These are phyloP conservation scores for Termitomyces sp. DNA, from an alignment of 768 basidiomycete species.

Conservation along the genomic window DNA sequence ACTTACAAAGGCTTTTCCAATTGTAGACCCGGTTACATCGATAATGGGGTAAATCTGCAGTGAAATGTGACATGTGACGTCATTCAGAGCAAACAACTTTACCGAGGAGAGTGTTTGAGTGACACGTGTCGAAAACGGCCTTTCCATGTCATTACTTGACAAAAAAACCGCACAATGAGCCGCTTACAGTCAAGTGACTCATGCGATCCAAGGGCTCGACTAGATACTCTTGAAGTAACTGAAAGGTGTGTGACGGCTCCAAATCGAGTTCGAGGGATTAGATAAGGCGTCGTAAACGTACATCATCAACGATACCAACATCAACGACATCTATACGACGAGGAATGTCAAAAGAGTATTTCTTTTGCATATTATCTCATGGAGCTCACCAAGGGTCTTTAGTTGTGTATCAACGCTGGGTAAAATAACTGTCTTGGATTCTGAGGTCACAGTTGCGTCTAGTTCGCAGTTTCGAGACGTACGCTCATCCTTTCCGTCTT, in stretches of 20 bases:
- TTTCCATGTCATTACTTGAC: neutral
- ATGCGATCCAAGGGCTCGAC: neutral
- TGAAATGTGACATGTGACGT: too few relatives aligned
- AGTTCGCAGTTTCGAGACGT: neutral
- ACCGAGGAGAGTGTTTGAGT: constrained; percentile 2
- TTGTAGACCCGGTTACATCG: constrained; percentile 1
- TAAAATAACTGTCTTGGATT: neutral
- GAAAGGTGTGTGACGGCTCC: neutral
- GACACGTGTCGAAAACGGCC: constrained; percentile 4
- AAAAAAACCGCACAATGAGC: neutral
- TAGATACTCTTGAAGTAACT: neutral
- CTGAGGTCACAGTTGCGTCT: neutral
- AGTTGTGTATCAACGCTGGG: neutral
- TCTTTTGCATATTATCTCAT: neutral
- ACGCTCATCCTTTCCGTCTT: constrained; percentile 1
- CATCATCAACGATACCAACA: neutral
- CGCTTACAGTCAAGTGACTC: neutral
- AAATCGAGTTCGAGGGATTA: neutral
- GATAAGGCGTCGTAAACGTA: neutral
- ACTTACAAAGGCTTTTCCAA: neutral
- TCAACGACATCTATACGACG: neutral
- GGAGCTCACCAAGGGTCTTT: neutral
- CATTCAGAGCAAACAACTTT: neutral
- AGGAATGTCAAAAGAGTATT: neutral
- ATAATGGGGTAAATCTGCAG: neutral